Conservation (phyloP, 176 grass and related monocot genomes). For the Tuctoria greenei region DNA sequence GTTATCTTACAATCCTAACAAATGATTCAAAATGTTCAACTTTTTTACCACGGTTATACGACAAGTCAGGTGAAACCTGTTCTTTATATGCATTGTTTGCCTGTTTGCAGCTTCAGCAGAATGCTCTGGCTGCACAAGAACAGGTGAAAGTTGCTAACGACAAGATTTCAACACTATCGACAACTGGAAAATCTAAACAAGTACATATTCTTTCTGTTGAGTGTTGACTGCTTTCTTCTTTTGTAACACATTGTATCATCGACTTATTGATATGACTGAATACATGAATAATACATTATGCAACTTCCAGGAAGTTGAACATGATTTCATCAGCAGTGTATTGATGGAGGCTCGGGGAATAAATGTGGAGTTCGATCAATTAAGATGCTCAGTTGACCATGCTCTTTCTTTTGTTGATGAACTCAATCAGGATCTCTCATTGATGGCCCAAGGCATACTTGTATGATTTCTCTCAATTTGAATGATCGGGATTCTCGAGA, state of each 20-base stretch:
- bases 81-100: constrained; percentile 29
- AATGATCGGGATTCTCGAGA: constrained; percentile 18
- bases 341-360: constrained; percentile 49
- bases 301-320: constrained; percentile 54
- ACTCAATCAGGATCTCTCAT: constrained; percentile 48
- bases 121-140: constrained; percentile 51
- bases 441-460: constrained; percentile 39
- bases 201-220: constrained; percentile 46
- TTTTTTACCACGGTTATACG: not conserved
- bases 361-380: constrained; percentile 49
- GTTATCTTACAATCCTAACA: not conserved
- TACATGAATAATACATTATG: constrained; percentile 25
- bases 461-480: constrained; percentile 46
- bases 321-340: constrained; percentile 28
- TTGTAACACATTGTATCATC: not conserved
- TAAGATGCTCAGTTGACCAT: constrained; percentile 51
- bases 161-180: constrained; percentile 40
- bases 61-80: not conserved
- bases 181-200: constrained; percentile 35
- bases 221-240: not conserved
- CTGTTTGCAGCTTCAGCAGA: constrained; percentile 62
- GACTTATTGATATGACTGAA: constrained; percentile 26
- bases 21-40: not conserved
- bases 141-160: constrained; percentile 57
- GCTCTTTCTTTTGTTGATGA: constrained; percentile 69